Conservation (phyloP, 1,284 basidiomycete species). For the Cutaneotrichosporon spelunceum region DNA sequence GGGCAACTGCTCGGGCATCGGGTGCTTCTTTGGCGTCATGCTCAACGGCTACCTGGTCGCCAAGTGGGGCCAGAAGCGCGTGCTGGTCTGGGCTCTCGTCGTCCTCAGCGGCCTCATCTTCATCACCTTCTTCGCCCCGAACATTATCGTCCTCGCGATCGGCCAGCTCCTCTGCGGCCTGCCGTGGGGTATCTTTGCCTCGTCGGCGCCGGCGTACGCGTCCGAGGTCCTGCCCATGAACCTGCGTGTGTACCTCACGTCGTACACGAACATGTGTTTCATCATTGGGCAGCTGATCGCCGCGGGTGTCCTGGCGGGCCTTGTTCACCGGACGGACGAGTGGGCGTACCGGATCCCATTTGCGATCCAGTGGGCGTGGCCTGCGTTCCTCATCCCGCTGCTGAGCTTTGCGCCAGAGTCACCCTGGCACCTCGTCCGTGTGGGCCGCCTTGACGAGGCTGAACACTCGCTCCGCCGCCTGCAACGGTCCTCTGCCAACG, state of each 20-base stretch:
- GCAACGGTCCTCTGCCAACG: conserved; percentile 20
- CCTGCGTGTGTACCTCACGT: conserved; percentile 33
- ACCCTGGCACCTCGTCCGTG: conserved; percentile 35
- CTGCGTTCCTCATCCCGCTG: conserved; percentile 31
- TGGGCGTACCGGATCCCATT: conserved; percentile 42
- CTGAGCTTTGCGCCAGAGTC: conserved; percentile 31
- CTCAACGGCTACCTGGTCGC: conserved; percentile 24
- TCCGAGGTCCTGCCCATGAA: conserved; percentile 53
- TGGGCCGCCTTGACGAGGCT: conserved; percentile 28
- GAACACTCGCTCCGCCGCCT: conserved; percentile 25
- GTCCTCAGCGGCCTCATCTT: conserved; percentile 36
- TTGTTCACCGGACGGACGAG: not conserved
- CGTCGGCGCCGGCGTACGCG: conserved; percentile 48
- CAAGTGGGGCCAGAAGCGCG: conserved; percentile 29
- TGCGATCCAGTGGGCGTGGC: conserved; percentile 51
- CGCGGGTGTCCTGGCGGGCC: conserved; percentile 31
- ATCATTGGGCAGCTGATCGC: conserved; percentile 45
- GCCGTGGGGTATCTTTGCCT: conserved; percentile 52
- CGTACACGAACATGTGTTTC: conserved; percentile 55
- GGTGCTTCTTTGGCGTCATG: conserved; percentile 31
- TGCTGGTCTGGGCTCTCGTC: conserved; percentile 33
- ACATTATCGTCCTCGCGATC: conserved; percentile 21
- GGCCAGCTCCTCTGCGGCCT: conserved; percentile 35
- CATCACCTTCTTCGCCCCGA: conserved; percentile 47
- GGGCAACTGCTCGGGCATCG: conserved; percentile 22